Evolutionary conservation across 2,329 filamentous ascomycete species (phyloP).

Genomic region (Pezicula rhizophila): DNA sequence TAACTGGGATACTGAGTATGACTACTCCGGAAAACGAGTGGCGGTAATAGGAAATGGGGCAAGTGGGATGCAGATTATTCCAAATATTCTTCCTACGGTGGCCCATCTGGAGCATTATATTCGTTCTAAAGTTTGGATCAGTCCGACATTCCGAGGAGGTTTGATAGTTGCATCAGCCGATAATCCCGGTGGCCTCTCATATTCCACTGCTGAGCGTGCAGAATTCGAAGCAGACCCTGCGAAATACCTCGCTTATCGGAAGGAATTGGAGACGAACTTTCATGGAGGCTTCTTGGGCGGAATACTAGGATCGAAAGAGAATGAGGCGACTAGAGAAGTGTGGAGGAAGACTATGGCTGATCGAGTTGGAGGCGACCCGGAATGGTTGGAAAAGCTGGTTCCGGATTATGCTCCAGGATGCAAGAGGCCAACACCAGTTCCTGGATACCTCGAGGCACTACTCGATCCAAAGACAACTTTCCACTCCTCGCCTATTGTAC

Average conservation of each 20-base stretch:
- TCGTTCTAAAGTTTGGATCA: conserved; percentile 41
- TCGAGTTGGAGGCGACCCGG: conserved; percentile 34
- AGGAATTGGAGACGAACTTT: conserved; percentile 16
- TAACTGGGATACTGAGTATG: conserved; percentile 35
- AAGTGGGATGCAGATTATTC: conserved; percentile 44
- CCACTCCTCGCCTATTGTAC: conserved; percentile 37
- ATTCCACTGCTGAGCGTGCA: not conserved
- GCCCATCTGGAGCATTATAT: conserved; percentile 36
- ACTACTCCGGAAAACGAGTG: conserved; percentile 38
- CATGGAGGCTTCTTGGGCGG: not conserved
- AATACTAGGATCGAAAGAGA: conserved; percentile 32
- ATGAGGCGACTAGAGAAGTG: conserved; percentile 20
- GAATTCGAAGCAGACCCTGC: not conserved
- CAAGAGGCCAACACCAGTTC: conserved; percentile 31
- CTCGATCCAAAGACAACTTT: conserved; percentile 26
- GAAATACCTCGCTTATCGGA: conserved; percentile 4
- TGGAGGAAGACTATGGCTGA: conserved; percentile 32
- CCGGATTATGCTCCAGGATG: conserved; percentile 36
- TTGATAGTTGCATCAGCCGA: conserved; percentile 18
- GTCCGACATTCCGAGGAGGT: conserved; percentile 35
- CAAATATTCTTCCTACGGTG: conserved; percentile 36
- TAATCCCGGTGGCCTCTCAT: not conserved
- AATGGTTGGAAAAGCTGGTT: conserved; percentile 25
- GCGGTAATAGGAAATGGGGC: conserved; percentile 44
- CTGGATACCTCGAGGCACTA: conserved; percentile 29